A percentile compares a stretch with the other conserved stretches of the same genome.
These are phyloP conservation scores for Lepiota brunneoincarnata DNA, from an alignment of 768 basidiomycete species.

Conservation along the genomic window DNA sequence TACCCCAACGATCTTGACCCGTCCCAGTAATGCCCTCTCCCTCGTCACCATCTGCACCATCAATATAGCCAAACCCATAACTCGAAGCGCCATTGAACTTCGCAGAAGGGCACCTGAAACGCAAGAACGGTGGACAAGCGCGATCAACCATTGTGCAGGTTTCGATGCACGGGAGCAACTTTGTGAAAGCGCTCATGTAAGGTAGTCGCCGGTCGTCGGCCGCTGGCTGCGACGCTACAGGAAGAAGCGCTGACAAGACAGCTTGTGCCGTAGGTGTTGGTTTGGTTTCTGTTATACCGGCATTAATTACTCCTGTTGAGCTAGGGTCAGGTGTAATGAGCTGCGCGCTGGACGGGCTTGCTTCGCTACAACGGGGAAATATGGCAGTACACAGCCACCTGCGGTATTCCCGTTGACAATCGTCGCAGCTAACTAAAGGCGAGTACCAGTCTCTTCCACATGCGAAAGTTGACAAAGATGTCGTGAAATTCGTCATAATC, in stretches of 20 bases:
- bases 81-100: conserved; percentile 62
- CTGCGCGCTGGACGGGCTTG: conserved; percentile 29
- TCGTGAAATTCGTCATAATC: conserved; percentile 72
- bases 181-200: conserved; percentile 46
- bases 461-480: conserved; percentile 65
- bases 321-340: conserved; percentile 31
- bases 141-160: conserved; percentile 71
- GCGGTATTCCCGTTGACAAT: conserved; percentile 72
- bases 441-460: conserved; percentile 84
- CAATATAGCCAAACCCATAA: conserved; percentile 77
- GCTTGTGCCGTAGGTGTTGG: conserved; percentile 28
- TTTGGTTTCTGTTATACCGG: conserved; percentile 26
- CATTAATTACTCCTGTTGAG: conserved; percentile 31
- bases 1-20: conserved; percentile 67
- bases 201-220: conserved; percentile 47
- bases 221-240: conserved; percentile 33
- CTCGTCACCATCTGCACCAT: conserved; percentile 46
- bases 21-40: conserved; percentile 50
- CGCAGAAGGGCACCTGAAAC: conserved; percentile 63
- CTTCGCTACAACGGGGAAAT: conserved; percentile 74
- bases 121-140: conserved; percentile 72
- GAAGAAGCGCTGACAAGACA: conserved; percentile 49
- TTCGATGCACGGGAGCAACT: conserved; percentile 78
- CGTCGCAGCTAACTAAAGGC: conserved; percentile 70
- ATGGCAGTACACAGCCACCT: conserved; percentile 75